Evolutionary conservation across 495 filamentous ascomycete species (phyloP), one percentile per base, ranked within the genome.

Genomic region (Copromyces sp.): DNA sequence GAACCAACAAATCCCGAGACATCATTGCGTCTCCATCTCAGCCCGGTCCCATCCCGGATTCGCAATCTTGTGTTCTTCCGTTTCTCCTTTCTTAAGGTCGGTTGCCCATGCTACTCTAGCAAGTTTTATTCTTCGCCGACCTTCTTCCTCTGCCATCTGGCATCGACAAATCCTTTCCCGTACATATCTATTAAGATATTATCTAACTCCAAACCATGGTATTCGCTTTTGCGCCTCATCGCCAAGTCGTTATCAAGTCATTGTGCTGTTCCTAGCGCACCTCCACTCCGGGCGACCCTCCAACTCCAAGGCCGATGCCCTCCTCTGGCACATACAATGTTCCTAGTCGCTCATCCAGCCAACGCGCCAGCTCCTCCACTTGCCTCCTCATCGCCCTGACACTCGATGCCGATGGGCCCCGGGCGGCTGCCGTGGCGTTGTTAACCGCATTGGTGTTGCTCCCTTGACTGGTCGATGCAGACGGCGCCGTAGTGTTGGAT

Each of bases 351-450:
- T 83, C 81, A 65, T 86, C 84, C 71, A 86, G 74, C 80, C 80
- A 82, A 29, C 80, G 77, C 59, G 82, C 84, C 44, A 86, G 74
- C 74, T 85, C 84, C 74, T 84, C 83, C 45, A 84, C 84, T 39
- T 84, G 83, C 42, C 84, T 76, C 39, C 84, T 74, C 82, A 83
- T 81, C 16, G 76, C 78, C 44, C 81, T 75, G 32, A 81, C 83
- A 20, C 74, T 78, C 0, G 77, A 74, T 24, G 78, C 75, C 3
- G 76, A 78, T 7, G 77, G 74, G 1, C 78, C 80, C 9, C 71
- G 65, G 14, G 77, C 75, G 0, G 76, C 76, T 8, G 75, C 72
- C 0, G 78, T 42, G 53, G 29, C 29, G 1, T 3, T 35, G 53
- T 65, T 65, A 9, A 9, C 53, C 0, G 53, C 29, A 3, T 35